These are phyloP conservation scores for Cyclocybe aegerita DNA, from an alignment of 768 basidiomycete genomes.

Conservation along the genomic window DNA sequence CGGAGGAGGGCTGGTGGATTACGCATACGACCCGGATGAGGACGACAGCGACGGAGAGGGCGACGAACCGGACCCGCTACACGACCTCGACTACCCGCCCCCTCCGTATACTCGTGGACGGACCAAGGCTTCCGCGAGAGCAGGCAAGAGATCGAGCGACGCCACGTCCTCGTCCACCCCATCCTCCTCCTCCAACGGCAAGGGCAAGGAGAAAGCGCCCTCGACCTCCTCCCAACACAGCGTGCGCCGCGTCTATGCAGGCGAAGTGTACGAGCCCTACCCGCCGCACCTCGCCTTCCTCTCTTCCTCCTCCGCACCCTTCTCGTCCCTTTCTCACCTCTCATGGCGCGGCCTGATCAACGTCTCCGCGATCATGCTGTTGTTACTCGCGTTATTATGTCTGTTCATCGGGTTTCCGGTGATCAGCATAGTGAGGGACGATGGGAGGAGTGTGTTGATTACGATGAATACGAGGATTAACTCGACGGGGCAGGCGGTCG, in stretches of 20 bases:
- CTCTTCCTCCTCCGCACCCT: background rate
- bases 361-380: slow-evolving; percentile 57
- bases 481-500: slow-evolving; percentile 58
- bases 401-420: slow-evolving; percentile 84
- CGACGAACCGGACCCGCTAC: slow-evolving; percentile 17
- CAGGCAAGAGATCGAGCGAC: background rate
- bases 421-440: slow-evolving; percentile 36
- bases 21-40: slow-evolving; percentile 57
- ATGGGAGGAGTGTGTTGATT: slow-evolving; percentile 39
- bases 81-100: slow-evolving; percentile 6
- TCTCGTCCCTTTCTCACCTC: slow-evolving; percentile 3
- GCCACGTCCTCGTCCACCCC: background rate
- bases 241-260: too few relatives aligned
- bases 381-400: slow-evolving; percentile 55
- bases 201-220: too few relatives aligned
- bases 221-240: too few relatives aligned
- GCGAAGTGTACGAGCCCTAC: background rate
- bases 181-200: too few relatives aligned
- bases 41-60: slow-evolving; percentile 20
- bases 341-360: slow-evolving; percentile 49
- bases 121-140: background rate
- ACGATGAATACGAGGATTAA: slow-evolving; percentile 63
- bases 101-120: slow-evolving; percentile 3
- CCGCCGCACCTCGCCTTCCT: background rate
- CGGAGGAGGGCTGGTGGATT: slow-evolving; percentile 49